Evolutionary conservation across 177 flowering plant genomes (phyloP).

Genomic region (Vitis hybrid): DNA sequence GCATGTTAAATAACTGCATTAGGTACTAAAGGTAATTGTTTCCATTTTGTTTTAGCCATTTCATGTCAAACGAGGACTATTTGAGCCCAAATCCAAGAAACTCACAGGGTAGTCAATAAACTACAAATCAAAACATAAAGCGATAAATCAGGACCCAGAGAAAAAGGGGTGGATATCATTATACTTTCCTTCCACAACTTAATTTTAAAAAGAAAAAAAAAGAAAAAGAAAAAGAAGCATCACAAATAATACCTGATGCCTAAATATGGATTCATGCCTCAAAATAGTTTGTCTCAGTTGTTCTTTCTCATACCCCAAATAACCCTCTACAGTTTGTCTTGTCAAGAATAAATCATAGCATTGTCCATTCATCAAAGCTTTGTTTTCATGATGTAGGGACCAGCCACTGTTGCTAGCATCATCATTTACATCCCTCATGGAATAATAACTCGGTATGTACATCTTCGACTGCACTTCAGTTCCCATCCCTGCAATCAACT

Average conservation of each 20-base stretch:
- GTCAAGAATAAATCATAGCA: constrained; percentile 10
- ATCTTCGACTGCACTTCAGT: constrained; percentile 43
- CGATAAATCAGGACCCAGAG: background rate
- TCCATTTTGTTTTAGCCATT: background rate
- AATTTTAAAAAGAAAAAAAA: background rate
- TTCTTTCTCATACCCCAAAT: constrained; percentile 24
- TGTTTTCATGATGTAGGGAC: constrained; percentile 22
- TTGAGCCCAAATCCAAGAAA: background rate
- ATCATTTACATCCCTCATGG: constrained; percentile 24
- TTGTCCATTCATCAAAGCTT: constrained; percentile 14
- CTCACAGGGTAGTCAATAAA: background rate
- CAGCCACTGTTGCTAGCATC: constrained; percentile 20
- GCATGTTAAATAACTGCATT: background rate
- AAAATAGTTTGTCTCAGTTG: constrained; percentile 40
- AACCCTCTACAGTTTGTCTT: constrained; percentile 14
- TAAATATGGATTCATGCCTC: constrained; percentile 45
- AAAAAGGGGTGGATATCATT: background rate
- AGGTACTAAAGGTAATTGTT: background rate
- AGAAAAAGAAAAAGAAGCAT: background rate
- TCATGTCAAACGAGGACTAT: too few species aligned
- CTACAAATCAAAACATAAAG: background rate
- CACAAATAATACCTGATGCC: constrained; percentile 36
- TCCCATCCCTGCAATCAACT: constrained; percentile 42
- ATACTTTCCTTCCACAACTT: background rate
- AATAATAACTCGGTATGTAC: constrained; percentile 30